Evolutionary conservation across 2,329 filamentous ascomycete genomes (phyloP).

Genomic region (Paraphaeosphaeria sporulosa): DNA sequence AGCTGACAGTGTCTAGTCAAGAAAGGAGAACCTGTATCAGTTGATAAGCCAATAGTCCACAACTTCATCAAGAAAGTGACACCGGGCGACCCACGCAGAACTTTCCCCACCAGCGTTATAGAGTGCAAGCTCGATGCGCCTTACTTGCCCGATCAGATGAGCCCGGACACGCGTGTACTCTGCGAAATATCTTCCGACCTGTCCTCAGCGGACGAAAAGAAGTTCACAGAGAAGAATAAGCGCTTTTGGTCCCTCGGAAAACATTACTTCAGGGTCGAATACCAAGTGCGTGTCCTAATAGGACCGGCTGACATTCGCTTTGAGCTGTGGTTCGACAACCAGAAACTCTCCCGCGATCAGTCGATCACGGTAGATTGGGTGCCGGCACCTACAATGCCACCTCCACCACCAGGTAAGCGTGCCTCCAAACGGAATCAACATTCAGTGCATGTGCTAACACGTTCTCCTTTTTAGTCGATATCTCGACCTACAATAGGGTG

Average conservation of each 20-base stretch:
- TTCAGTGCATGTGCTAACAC: too few species aligned
- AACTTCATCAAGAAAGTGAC: slow-evolving; percentile 43
- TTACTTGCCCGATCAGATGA: slow-evolving; percentile 39
- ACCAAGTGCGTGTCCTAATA: slow-evolving; percentile 47
- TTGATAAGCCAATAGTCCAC: slow-evolving; percentile 44
- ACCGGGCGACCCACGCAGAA: slow-evolving; percentile 40
- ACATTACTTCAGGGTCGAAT: slow-evolving; percentile 46
- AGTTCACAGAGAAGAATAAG: slow-evolving; percentile 47
- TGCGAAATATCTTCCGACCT: slow-evolving; percentile 49
- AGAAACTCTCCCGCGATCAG: slow-evolving; percentile 44
- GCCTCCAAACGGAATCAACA: too few species aligned
- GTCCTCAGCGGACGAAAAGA: slow-evolving; percentile 37
- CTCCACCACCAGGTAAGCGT: slow-evolving; percentile 4
- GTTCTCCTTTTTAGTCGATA: slow-evolving; percentile 8
- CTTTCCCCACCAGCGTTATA: slow-evolving; percentile 44
- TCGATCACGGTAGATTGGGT: slow-evolving; percentile 48
- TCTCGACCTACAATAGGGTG: slow-evolving; percentile 21
- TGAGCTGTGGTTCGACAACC: slow-evolving; percentile 49
- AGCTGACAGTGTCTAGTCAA: slow-evolving; percentile 26
- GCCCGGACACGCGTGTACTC: slow-evolving; percentile 39
- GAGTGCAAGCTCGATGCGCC: slow-evolving; percentile 34
- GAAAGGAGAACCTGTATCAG: slow-evolving; percentile 44
- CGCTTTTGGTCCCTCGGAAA: slow-evolving; percentile 46
- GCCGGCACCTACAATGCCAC: slow-evolving; percentile 25
- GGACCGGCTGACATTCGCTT: slow-evolving; percentile 50